Percentiles rank a stretch among this genome's conserved stretches.
Conservation (phyloP, 192 early-diverging fungal genomes). For the Haplosporangium gracile region DNA sequence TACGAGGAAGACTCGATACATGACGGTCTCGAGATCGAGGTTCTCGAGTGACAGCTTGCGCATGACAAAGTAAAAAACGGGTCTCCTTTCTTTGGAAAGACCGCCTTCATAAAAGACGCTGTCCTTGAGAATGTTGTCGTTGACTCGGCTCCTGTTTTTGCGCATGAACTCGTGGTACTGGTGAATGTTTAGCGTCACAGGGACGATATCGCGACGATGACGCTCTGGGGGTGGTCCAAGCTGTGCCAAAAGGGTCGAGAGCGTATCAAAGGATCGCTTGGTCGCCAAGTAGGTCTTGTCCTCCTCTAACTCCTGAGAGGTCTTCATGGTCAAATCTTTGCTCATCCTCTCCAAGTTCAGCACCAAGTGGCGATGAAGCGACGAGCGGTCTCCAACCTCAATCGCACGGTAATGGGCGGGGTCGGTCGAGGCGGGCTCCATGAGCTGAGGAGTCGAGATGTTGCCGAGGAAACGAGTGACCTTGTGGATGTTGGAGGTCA, state of each 20-base stretch:
- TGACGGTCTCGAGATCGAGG: conserved; percentile 87
- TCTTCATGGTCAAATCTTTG: conserved; percentile 69
- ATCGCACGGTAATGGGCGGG: conserved; percentile 59
- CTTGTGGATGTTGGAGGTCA: conserved; percentile 84
- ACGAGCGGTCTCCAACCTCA: conserved; percentile 56
- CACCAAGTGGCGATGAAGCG: conserved; percentile 73
- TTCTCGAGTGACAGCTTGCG: conserved; percentile 80
- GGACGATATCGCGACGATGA: conserved; percentile 63
- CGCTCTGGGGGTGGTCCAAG: conserved; percentile 88
- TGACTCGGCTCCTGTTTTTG: conserved; percentile 73
- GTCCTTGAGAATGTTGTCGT: conserved; percentile 77
- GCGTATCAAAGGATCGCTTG: conserved; percentile 80
- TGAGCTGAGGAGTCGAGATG: conserved; percentile 70
- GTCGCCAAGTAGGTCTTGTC: conserved; percentile 62
- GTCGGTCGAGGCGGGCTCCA: conserved; percentile 61
- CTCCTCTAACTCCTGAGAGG: conserved; percentile 45
- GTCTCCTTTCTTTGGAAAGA: conserved; percentile 76
- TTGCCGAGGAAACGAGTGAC: conserved; percentile 86
- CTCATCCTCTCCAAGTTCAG: conserved; percentile 80
- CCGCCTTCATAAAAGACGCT: conserved; percentile 88
- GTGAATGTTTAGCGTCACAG: conserved; percentile 54
- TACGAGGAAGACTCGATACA: conserved; percentile 81
- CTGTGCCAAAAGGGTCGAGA: conserved; percentile 87
- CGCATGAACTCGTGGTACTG: conserved; percentile 79
- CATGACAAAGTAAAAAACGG: conserved; percentile 89